These are phyloP conservation scores for Parasitella parasitica DNA, from an alignment of 371 early-diverging fungal genomes.

Conservation along the genomic window DNA sequence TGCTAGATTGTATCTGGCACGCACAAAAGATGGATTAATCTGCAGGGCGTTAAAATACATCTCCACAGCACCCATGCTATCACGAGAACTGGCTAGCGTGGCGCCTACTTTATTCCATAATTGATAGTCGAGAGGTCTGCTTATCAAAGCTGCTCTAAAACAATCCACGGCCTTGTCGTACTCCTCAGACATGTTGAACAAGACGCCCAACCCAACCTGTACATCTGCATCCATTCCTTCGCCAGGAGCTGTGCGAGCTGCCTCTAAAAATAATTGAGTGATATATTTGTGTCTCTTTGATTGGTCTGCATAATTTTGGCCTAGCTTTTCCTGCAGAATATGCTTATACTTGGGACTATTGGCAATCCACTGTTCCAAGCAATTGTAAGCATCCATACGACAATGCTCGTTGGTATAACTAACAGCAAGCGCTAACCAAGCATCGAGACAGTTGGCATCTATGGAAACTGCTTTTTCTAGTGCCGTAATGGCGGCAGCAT, in stretches of 20 bases:
- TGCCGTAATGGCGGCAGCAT: constrained; percentile 88
- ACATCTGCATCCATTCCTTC: constrained; percentile 87
- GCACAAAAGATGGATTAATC: constrained; percentile 91
- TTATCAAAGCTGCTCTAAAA: constrained; percentile 89
- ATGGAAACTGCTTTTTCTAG: constrained; percentile 75
- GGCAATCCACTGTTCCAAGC: constrained; percentile 85
- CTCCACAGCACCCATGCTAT: constrained; percentile 79
- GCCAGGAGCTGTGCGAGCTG: constrained; percentile 71
- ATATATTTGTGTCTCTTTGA: constrained; percentile 34
- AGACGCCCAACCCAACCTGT: constrained; percentile 90
- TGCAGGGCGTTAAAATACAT: constrained; percentile 92
- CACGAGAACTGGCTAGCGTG: constrained; percentile 87
- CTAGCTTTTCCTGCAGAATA: constrained; percentile 3
- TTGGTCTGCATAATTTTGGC: constrained; percentile 18
- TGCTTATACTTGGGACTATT: constrained; percentile 70
- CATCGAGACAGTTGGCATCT: constrained; percentile 74
- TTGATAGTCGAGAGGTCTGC: constrained; percentile 88
- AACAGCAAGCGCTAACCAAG: constrained; percentile 87
- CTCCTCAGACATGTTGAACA: constrained; percentile 89
- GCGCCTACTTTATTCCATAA: constrained; percentile 97
- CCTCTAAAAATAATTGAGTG: constrained; percentile 77
- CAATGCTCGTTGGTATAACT: constrained; percentile 93
- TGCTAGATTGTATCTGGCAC: constrained; percentile 94
- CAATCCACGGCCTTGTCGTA: constrained; percentile 96
- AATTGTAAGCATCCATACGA: constrained; percentile 82